Percentiles rank a stretch among this genome's conserved stretches.
These are phyloP conservation scores for Cercospora brassicicola DNA, from an alignment of 2,329 filamentous ascomycete genomes.

Conservation along the genomic window DNA sequence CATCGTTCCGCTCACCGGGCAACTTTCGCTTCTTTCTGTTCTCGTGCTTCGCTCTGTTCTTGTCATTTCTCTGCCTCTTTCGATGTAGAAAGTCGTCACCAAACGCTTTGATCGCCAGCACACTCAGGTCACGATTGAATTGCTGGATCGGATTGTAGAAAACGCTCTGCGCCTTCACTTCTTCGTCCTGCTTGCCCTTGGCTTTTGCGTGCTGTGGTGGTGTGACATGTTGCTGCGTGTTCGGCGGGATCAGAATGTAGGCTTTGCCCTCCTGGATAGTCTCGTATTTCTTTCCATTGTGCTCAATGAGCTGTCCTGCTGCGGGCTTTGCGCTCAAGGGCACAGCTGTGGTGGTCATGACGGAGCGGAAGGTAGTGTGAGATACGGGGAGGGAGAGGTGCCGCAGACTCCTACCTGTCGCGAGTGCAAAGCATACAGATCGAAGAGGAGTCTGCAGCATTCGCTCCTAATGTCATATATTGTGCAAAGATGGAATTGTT, in stretches of 20 bases:
- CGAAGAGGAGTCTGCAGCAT: conserved; percentile 21
- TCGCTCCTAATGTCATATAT: conserved; percentile 5
- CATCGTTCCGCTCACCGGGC: conserved; percentile 30
- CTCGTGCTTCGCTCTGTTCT: conserved; percentile 33
- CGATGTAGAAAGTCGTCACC: conserved; percentile 60
- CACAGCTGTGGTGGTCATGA: conserved; percentile 15
- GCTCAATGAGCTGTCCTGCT: conserved; percentile 37
- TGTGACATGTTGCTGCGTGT: conserved; percentile 51
- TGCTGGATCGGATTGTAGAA: conserved; percentile 99
- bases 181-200: conserved; percentile 45
- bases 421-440: conserved; percentile 13
- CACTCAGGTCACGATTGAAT: conserved; percentile 94
- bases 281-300: conserved; percentile 43
- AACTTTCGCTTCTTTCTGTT: conserved; percentile 39
- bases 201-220: conserved; percentile 44
- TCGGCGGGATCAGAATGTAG: conserved; percentile 63
- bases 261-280: conserved; percentile 68
- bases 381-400: background rate
- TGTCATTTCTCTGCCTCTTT: conserved; percentile 36
- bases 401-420: conserved; percentile 22
- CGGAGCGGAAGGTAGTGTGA: conserved; percentile 7
- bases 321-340: conserved; percentile 30
- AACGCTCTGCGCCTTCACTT: conserved; percentile 65
- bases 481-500: background rate
- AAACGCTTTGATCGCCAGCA: conserved; percentile 87